Evolutionary conservation across 2,329 filamentous ascomycete species (phyloP).

Genomic region (Ambrosiella xylebori): DNA sequence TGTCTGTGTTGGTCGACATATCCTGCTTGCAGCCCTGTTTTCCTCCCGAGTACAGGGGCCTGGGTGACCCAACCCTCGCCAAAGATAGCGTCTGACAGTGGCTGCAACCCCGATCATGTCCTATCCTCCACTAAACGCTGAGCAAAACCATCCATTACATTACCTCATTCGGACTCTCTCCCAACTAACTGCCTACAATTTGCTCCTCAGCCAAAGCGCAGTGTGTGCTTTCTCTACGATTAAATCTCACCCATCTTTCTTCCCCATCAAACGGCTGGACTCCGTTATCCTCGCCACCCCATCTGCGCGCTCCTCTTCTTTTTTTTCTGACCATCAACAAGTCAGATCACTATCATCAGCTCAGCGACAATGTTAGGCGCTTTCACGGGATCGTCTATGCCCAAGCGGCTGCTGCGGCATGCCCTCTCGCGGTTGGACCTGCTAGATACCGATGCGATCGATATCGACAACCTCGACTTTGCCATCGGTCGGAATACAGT

Average conservation of each 20-base stretch:
- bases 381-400: constrained; percentile 53
- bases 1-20: background rate
- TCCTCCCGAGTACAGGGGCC: background rate
- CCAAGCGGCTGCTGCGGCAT: constrained; percentile 78
- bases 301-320: background rate
- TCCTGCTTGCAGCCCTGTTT: background rate
- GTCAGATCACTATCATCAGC: background rate
- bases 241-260: background rate
- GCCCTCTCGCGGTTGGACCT: constrained; percentile 68
- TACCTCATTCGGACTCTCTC: no score
- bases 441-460: constrained; percentile 71
- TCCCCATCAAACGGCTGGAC: background rate
- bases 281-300: background rate
- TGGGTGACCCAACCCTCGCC: background rate
- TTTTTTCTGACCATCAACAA: background rate
- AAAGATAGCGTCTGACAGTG: background rate
- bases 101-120: background rate
- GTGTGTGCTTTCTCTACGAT: background rate
- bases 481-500: constrained; percentile 66
- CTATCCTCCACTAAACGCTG: background rate
- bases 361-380: constrained; percentile 39
- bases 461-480: constrained; percentile 73
- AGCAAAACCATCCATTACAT: no score
- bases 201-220: background rate
- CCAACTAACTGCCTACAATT: no score